Base-by-base conservation (phyloP, 805 yeast species). In the Candida schatavii region DNA sequence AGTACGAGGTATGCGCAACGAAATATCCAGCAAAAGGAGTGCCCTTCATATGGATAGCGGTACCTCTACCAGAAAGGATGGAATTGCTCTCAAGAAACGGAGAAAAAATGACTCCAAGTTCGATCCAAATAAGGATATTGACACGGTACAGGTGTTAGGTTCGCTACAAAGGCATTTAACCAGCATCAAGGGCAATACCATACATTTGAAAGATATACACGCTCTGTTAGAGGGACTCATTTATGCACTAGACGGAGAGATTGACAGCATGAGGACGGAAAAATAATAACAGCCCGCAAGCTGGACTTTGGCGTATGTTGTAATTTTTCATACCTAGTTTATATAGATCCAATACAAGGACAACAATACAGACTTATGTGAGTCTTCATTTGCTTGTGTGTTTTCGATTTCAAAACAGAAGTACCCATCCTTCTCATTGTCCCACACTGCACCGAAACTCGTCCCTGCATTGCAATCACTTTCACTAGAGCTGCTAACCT, bases 371-470 rank as follows among this genome's bases (percentile, higher is more conserved):
- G 23, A 11, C 18, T 36, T 14, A 19, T 11, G 27, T 7, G 27
- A 7, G 27, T 23, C 27, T 23, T 23, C 27, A 23, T 23, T 23
- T 34, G 30, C 33, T 28, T 40, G 7, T 18, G 19, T 54, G 6
- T 46, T 28, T 5, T 50, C 48, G 11, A 70, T 43, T 38, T 61
- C 61, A 17, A 74, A 42, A 19, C 66, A 66, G 10, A 72, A 59
- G 26, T 68, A 60, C 2, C 86, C 87, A 56, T 82, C 88, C 35
- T 67, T 77, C 10, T 62, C 59, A 6, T 64, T 53, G 46, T 80
- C 80, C 85, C 86, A 81, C 3, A 72, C 61, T 0, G 82, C 74
- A 9, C 82, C 83, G 37, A 78, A 63, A 4, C 67, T 57, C 7
- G 72, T 61, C 2, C 59, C 48, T 15, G 72, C 48, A 9, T 37